Conservation (phyloP, 1,284 basidiomycete genomes). For the Mycena sp. region DNA sequence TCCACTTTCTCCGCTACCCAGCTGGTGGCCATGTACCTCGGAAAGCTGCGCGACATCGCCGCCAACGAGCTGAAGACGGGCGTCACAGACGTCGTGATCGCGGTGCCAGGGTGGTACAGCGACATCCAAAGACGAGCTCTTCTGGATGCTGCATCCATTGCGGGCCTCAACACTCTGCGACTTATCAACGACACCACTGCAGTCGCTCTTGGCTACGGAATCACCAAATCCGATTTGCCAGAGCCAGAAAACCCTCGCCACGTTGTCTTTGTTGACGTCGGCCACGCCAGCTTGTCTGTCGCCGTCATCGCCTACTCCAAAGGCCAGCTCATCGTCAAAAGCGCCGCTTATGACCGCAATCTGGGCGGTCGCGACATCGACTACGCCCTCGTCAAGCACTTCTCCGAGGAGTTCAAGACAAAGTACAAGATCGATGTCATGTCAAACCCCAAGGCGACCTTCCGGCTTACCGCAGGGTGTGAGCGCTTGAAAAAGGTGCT, state of each 20-base stretch:
- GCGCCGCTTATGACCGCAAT: slow-evolving; percentile 88
- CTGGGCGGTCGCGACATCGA: slow-evolving; percentile 96
- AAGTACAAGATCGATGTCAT: slow-evolving; percentile 97
- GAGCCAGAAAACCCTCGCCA: slow-evolving; percentile 82
- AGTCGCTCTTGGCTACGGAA: slow-evolving; percentile 93
- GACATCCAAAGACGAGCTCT: slow-evolving; percentile 90
- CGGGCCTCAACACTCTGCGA: slow-evolving; percentile 88
- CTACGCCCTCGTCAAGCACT: slow-evolving; percentile 86
- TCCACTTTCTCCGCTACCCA: slow-evolving; percentile 86
- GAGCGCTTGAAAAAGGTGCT: slow-evolving; percentile 84
- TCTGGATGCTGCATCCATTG: slow-evolving; percentile 88
- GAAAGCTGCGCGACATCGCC: slow-evolving; percentile 88
- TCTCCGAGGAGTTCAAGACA: slow-evolving; percentile 87
- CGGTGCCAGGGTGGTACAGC: slow-evolving; percentile 95
- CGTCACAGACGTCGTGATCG: slow-evolving; percentile 92
- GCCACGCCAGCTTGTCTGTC: slow-evolving; percentile 89
- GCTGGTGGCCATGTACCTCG: slow-evolving; percentile 87
- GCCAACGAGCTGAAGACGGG: slow-evolving; percentile 83
- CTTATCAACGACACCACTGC: slow-evolving; percentile 96
- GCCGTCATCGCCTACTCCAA: slow-evolving; percentile 92
- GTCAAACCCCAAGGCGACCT: slow-evolving; percentile 88
- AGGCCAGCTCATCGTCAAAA: slow-evolving; percentile 87
- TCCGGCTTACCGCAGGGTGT: slow-evolving; percentile 87
- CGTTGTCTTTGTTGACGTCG: slow-evolving; percentile 93
- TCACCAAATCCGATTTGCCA: slow-evolving; percentile 95